Conservation (phyloP, 306 rosid species). For the Begonia peltatifolia region DNA sequence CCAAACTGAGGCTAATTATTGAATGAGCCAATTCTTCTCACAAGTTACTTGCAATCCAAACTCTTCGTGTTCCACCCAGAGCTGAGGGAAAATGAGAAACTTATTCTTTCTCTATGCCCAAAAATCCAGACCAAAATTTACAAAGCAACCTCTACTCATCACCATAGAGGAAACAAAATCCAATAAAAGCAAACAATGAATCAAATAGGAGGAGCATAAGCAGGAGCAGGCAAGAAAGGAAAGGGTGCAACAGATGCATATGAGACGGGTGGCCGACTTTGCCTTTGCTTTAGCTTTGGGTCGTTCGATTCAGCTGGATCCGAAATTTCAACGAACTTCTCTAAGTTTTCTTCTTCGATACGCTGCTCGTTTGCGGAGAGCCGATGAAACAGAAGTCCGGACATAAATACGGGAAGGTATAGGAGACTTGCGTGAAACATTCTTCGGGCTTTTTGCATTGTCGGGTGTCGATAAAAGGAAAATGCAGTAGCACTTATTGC, state of each 20-base stretch:
- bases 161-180: too few relatives aligned
- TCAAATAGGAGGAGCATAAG: constrained; percentile 16
- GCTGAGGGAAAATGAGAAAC: too few relatives aligned
- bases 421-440: constrained; percentile 94
- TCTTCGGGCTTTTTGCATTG: constrained; percentile 59
- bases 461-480: constrained; percentile 65
- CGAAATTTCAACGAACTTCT: constrained; percentile 14
- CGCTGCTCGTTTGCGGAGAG: constrained; percentile 25
- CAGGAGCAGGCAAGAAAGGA: constrained; percentile 86
- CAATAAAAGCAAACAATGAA: constrained; percentile 1
- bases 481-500: constrained; percentile 67
- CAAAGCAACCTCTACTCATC: too few relatives aligned
- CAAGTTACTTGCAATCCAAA: too few relatives aligned
- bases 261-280: constrained; percentile 58
- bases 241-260: constrained; percentile 79
- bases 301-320: constrained; percentile 11
- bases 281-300: background rate
- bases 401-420: constrained; percentile 87
- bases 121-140: too few relatives aligned
- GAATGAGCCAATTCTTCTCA: too few relatives aligned
- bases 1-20: too few relatives aligned
- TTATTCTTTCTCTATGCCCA: too few relatives aligned
- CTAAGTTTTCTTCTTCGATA: constrained; percentile 18
- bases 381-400: constrained; percentile 80
- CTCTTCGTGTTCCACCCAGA: too few relatives aligned